Evolutionary conservation across 2,329 filamentous ascomycete species (phyloP).

Genomic region (Arthroderma sp.): DNA sequence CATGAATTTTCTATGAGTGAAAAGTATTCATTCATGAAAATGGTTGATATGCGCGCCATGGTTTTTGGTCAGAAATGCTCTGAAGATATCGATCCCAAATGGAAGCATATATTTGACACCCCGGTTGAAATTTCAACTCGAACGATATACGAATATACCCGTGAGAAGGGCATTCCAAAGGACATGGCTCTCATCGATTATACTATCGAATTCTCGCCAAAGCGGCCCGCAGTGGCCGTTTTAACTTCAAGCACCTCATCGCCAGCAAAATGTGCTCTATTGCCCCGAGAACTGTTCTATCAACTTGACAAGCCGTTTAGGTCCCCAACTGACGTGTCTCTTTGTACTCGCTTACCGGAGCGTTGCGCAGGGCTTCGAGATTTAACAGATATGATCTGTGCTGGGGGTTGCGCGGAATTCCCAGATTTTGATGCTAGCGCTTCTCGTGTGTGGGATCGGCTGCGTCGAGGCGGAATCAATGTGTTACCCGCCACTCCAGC

Average conservation of each 20-base stretch:
- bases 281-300: not conserved
- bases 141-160: no score
- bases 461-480: not conserved
- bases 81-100: no score
- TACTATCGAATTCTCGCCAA: not conserved
- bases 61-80: no score
- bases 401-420: not conserved
- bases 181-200: no score
- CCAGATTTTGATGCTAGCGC: no score
- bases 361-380: not conserved
- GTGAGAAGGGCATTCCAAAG: no score
- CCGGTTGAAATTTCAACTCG: no score
- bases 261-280: constrained; percentile 27
- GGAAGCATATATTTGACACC: no score
- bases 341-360: not conserved
- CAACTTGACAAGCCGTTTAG: not conserved
- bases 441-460: not conserved
- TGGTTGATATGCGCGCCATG: no score
- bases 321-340: not conserved
- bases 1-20: no score
- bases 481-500: not conserved
- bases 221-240: constrained; percentile 24
- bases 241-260: constrained; percentile 37
- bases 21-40: no score
- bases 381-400: not conserved